Percentiles rank a stretch among this genome's conserved stretches.
Evolutionary conservation across 768 basidiomycete species (phyloP).

Genomic region (Trametopsis cervina): DNA sequence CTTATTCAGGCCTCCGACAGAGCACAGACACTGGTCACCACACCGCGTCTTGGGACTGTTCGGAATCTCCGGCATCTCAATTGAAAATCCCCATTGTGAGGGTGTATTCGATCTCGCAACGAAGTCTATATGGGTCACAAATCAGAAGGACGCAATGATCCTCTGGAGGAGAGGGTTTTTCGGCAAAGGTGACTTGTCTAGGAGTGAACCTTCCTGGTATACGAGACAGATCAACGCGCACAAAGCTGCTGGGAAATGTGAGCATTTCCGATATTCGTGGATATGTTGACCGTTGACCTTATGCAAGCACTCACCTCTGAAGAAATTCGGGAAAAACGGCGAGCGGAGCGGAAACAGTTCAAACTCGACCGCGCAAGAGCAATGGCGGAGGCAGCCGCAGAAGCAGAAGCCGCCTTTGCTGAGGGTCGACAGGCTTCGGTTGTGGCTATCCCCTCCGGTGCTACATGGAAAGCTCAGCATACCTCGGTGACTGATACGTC

Average conservation of each 20-base stretch:
- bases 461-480: constrained; percentile 64
- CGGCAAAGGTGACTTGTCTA: constrained; percentile 90
- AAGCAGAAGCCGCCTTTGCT: constrained; percentile 70
- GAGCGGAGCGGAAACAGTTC: constrained; percentile 86
- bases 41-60: constrained; percentile 39
- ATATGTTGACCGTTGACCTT: neutral
- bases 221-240: constrained; percentile 64
- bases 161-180: constrained; percentile 94
- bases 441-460: constrained; percentile 68
- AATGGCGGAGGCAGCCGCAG: constrained; percentile 73
- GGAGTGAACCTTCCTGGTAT: constrained; percentile 95
- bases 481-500: constrained; percentile 18
- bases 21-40: constrained; percentile 31
- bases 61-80: constrained; percentile 41
- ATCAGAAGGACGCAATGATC: constrained; percentile 52
- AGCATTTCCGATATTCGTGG: constrained; percentile 2
- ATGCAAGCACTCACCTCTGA: constrained; percentile 65
- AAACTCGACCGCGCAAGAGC: constrained; percentile 89
- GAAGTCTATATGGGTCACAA: constrained; percentile 82
- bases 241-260: constrained; percentile 49
- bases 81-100: constrained; percentile 67
- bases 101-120: constrained; percentile 75
- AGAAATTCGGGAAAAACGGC: constrained; percentile 81
- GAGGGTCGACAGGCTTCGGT: constrained; percentile 60
- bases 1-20: constrained; percentile 39